Percentiles rank a stretch among this genome's conserved stretches.
Conservation (phyloP, 192 early-diverging fungal species). For the Backusella tuberculispora region DNA sequence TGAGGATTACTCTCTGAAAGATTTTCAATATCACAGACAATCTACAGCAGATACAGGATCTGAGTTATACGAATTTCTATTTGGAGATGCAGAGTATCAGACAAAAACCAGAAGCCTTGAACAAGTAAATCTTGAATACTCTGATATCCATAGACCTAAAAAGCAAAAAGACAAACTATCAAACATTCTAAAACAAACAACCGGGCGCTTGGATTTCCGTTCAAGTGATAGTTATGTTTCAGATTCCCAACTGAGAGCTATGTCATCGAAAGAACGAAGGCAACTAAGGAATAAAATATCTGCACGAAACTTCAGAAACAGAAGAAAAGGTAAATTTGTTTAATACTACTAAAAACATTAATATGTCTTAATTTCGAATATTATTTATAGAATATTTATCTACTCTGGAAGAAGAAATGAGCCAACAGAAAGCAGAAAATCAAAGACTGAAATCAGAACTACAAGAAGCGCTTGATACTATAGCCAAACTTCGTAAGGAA, state of each 20-base stretch:
- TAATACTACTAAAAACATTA: not conserved
- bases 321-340: conserved; percentile 25
- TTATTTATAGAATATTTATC: conserved; percentile 31
- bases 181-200: not conserved
- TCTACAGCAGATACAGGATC: not conserved
- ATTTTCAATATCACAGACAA: not conserved
- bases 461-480: not conserved
- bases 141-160: not conserved
- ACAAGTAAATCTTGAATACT: not conserved
- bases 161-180: not conserved
- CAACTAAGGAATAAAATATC: conserved; percentile 34
- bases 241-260: conserved; percentile 1
- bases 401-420: conserved; percentile 31
- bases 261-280: conserved; percentile 29
- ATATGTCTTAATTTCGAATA: not conserved
- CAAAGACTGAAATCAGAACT: conserved; percentile 9
- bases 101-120: not conserved
- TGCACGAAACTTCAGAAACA: conserved; percentile 29
- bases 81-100: conserved; percentile 1
- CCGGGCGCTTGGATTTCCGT: conserved; percentile 6
- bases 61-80: not conserved
- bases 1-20: not conserved
- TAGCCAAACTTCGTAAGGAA: conserved; percentile 5
- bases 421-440: conserved; percentile 1
- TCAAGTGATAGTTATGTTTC: conserved; percentile 1